Conservation (phyloP, 441 rosid genomes). For the Brassica hybrid region DNA sequence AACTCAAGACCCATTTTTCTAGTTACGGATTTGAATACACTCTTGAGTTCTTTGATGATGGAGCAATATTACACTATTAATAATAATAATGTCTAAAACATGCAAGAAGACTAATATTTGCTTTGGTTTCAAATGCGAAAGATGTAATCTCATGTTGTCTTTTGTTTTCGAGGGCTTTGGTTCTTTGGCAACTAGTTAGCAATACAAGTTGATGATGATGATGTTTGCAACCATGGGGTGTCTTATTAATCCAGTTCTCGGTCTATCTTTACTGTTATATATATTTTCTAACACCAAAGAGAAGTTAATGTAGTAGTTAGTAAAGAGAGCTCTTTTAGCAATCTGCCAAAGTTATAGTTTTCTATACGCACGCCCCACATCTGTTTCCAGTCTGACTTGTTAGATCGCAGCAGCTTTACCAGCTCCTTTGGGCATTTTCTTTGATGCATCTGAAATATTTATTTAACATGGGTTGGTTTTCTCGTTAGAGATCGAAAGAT, state of each 20-base stretch:
- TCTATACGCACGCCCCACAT: constrained; percentile 22
- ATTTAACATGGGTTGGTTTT: constrained; percentile 6
- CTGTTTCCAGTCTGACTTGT: constrained; percentile 18
- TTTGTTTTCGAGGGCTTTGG: too few species aligned
- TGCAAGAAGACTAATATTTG: constrained; percentile 46
- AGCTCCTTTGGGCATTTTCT: constrained; percentile 48
- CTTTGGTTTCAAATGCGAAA: too few species aligned
- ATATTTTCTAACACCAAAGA: constrained; percentile 23
- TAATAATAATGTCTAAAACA: constrained; percentile 31
- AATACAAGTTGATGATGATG: too few species aligned
- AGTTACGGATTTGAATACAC: constrained; percentile 16
- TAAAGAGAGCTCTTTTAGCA: constrained; percentile 29
- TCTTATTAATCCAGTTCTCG: too few species aligned
- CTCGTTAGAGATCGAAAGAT: background rate
- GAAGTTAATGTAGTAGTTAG: constrained; percentile 12
- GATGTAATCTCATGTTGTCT: too few species aligned
- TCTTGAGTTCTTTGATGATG: constrained; percentile 20
- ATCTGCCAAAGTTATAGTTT: constrained; percentile 24
- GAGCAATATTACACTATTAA: constrained; percentile 21
- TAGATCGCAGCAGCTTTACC: constrained; percentile 46
- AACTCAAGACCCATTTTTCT: constrained; percentile 14
- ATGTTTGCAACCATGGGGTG: too few species aligned
- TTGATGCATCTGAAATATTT: constrained; percentile 36
- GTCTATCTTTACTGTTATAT: too few species aligned
- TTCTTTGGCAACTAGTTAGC: too few species aligned